phyloP scores from a whole-genome alignment of 2,329 filamentous ascomycete species.

The Tolypocladium capitatum region DNA sequence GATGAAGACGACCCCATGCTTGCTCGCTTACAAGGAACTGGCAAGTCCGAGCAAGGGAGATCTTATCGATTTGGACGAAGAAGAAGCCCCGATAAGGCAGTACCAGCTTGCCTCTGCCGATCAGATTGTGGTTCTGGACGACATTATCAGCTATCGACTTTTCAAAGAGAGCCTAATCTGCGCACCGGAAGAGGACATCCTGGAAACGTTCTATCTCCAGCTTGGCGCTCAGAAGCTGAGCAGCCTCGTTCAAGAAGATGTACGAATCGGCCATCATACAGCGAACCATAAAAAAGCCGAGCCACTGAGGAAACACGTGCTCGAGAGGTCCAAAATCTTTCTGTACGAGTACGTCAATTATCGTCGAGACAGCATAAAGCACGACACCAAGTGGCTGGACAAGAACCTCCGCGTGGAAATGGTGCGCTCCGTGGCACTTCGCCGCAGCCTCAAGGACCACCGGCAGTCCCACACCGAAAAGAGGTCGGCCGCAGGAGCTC shows the following conservation, averaged over 20 bases:
- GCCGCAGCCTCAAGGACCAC: constrained; percentile 60
- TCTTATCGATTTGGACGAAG: constrained; percentile 40
- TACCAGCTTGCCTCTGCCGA: constrained; percentile 63
- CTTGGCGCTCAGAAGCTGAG: constrained; percentile 70
- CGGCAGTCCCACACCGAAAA: constrained; percentile 59
- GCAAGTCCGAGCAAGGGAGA: constrained; percentile 31
- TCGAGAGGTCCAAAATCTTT: constrained; percentile 83
- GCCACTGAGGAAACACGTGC: constrained; percentile 63
- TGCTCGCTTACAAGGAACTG: constrained; percentile 74
- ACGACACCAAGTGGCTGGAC: constrained; percentile 83
- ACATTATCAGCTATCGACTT: constrained; percentile 75
- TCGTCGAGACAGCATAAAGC: constrained; percentile 62
- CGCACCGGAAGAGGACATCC: constrained; percentile 74
- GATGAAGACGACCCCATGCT: constrained; percentile 62
- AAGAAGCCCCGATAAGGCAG: constrained; percentile 55
- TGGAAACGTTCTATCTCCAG: constrained; percentile 74
- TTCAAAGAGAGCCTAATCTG: constrained; percentile 79
- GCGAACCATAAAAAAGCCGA: constrained; percentile 56
- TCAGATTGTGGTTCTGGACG: constrained; percentile 69
- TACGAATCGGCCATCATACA: constrained; percentile 53
- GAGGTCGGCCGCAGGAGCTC: constrained; percentile 55
- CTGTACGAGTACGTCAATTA: constrained; percentile 64
- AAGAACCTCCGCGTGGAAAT: constrained; percentile 67
- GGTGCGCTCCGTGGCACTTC: constrained; percentile 66
- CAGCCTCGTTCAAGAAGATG: constrained; percentile 63